phyloP scores from a whole-genome alignment of 2,329 filamentous ascomycete species.

The Monosporascus sp. region DNA sequence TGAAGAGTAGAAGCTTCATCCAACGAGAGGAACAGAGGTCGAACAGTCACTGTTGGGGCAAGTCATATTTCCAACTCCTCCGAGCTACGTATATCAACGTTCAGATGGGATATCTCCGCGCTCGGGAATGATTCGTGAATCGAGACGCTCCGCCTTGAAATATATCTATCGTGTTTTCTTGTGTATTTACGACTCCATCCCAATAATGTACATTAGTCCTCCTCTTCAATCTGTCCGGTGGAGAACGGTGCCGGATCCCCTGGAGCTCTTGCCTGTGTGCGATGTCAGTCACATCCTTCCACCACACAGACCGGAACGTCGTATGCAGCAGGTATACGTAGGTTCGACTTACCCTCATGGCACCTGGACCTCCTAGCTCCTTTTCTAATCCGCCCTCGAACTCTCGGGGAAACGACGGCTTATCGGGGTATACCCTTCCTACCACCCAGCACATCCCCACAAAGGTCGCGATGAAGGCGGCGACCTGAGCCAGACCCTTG shows the following conservation, averaged over 20 bases:
- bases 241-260: slow-evolving; percentile 50
- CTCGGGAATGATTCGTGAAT: too few relatives aligned
- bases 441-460: slow-evolving; percentile 64
- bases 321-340: neutral
- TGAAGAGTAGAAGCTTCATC: neutral
- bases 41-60: neutral
- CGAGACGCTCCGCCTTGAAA: too few relatives aligned
- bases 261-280: slow-evolving; percentile 45
- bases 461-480: slow-evolving; percentile 60
- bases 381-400: slow-evolving; percentile 69
- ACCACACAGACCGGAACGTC: neutral
- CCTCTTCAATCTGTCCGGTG: slow-evolving; percentile 18
- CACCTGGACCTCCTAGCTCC: slow-evolving; percentile 68
- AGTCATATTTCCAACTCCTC: neutral
- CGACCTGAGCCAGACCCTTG: slow-evolving; percentile 65
- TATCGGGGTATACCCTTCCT: slow-evolving; percentile 67
- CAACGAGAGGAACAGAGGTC: neutral
- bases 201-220: slow-evolving; percentile 23
- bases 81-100: too few relatives aligned
- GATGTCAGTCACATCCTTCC: slow-evolving; percentile 9
- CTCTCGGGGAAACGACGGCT: slow-evolving; percentile 61
- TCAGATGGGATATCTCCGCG: too few relatives aligned
- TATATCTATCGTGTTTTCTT: too few relatives aligned
- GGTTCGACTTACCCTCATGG: slow-evolving; percentile 54
- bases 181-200: neutral